Percentiles rank a stretch among this genome's conserved stretches.
phyloP scores from a whole-genome alignment of 305 asterid species.

The Fraxinus sp. region DNA sequence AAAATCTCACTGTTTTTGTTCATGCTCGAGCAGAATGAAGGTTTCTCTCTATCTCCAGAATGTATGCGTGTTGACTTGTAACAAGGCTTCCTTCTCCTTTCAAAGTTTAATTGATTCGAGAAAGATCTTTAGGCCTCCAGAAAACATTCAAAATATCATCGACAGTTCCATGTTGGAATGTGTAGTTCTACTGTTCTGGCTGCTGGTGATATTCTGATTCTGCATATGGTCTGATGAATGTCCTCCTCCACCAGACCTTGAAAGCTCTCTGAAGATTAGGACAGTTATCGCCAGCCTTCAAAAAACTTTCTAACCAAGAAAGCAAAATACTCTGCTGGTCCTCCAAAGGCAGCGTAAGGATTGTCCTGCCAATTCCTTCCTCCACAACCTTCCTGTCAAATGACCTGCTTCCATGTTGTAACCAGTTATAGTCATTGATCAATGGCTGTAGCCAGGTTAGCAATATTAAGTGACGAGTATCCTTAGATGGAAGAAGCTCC shows the following conservation, averaged over 20 bases:
- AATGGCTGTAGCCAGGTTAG: constrained; percentile 79
- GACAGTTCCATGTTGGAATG: neutral
- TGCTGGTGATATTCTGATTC: constrained; percentile 40
- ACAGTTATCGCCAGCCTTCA: constrained; percentile 77
- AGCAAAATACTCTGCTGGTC: constrained; percentile 80
- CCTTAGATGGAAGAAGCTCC: constrained; percentile 74
- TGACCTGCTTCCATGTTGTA: constrained; percentile 74
- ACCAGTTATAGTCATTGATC: constrained; percentile 83
- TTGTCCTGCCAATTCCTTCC: constrained; percentile 91
- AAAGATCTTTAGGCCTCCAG: neutral
- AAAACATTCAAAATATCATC: neutral
- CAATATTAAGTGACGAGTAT: constrained; percentile 62
- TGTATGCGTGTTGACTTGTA: neutral
- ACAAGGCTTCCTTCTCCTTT: neutral
- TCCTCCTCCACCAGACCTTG: constrained; percentile 99
- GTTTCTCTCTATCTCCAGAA: neutral
- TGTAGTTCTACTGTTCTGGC: constrained; percentile 7
- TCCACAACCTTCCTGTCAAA: constrained; percentile 82
- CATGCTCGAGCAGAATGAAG: constrained; percentile 1
- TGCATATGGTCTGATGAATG: constrained; percentile 66
- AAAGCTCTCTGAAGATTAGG: constrained; percentile 89
- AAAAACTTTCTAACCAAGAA: constrained; percentile 74
- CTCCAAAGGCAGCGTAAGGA: constrained; percentile 82
- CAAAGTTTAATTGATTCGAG: neutral
- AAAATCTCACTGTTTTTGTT: constrained; percentile 1